These are phyloP conservation scores for Fusarium metavorans DNA, from an alignment of 2,329 filamentous ascomycete species.

Conservation along the genomic window DNA sequence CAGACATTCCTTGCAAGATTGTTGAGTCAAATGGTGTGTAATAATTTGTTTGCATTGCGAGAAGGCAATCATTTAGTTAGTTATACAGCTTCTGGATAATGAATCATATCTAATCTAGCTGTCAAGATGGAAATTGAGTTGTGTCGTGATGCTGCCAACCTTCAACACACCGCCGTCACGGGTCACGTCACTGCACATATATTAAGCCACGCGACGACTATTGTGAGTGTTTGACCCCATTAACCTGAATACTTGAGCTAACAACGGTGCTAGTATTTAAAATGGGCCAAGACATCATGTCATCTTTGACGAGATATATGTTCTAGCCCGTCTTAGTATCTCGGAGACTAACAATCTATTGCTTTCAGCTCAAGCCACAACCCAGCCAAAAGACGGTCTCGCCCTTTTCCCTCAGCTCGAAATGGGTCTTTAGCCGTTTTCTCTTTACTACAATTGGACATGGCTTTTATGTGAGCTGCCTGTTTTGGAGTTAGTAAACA, in stretches of 20 bases:
- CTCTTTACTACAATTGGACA: neutral
- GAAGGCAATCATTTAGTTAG: neutral
- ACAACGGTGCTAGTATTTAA: neutral
- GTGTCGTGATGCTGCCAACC: neutral
- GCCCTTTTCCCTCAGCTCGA: neutral
- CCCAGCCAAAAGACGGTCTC: neutral
- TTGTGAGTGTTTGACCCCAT: neutral
- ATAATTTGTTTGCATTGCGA: neutral
- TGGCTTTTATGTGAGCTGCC: neutral
- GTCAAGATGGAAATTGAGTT: neutral
- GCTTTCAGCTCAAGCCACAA: neutral
- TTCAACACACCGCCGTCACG: neutral
- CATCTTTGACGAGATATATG: neutral
- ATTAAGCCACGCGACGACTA: neutral
- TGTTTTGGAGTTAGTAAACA: neutral
- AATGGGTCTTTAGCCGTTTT: neutral
- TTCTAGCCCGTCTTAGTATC: neutral
- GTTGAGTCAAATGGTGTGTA: neutral
- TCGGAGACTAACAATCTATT: neutral
- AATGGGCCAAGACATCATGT: neutral
- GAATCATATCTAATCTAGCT: neutral
- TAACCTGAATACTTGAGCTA: neutral
- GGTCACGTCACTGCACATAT: neutral
- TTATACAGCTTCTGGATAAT: neutral
- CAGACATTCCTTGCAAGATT: neutral